Conservation (phyloP, 768 basidiomycete genomes). For the Podaxis carcinomalis region DNA sequence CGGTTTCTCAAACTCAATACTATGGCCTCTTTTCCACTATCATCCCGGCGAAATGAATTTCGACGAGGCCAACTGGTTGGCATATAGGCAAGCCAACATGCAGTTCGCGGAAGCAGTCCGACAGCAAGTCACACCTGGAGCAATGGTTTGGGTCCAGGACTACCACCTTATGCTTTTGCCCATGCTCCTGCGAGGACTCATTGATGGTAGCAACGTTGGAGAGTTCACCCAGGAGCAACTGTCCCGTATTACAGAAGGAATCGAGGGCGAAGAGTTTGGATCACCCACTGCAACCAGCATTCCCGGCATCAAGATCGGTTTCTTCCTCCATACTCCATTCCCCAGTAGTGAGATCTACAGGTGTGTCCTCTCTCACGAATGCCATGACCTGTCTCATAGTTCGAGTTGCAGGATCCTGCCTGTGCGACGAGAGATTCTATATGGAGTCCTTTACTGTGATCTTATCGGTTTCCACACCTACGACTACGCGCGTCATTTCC, state of each 20-base stretch:
- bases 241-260: slow-evolving; percentile 67
- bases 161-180: slow-evolving; percentile 98
- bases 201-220: slow-evolving; percentile 66
- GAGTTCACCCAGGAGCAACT: slow-evolving; percentile 59
- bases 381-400: slow-evolving; percentile 1
- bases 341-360: slow-evolving; percentile 97
- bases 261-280: slow-evolving; percentile 44
- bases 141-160: slow-evolving; percentile 99
- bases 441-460: slow-evolving; percentile 93
- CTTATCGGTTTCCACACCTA: slow-evolving; percentile 99
- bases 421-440: slow-evolving; percentile 94
- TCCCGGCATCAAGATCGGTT: slow-evolving; percentile 88
- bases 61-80: slow-evolving; percentile 97
- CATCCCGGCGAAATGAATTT: slow-evolving; percentile 99
- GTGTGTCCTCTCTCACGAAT: slow-evolving; percentile 37
- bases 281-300: slow-evolving; percentile 30
- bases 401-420: slow-evolving; percentile 73
- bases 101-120: slow-evolving; percentile 89
- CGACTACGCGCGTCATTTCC: slow-evolving; percentile 98
- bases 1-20: slow-evolving; percentile 98
- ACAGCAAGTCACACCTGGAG: slow-evolving; percentile 72
- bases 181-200: slow-evolving; percentile 85
- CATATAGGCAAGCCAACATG: slow-evolving; percentile 95
- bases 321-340: slow-evolving; percentile 98
- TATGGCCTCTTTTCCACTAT: slow-evolving; percentile 99